Percentiles rank a stretch among this genome's conserved stretches.
Evolutionary conservation across 177 flowering plant species (phyloP).

Genomic region (Vitis hybrid): DNA sequence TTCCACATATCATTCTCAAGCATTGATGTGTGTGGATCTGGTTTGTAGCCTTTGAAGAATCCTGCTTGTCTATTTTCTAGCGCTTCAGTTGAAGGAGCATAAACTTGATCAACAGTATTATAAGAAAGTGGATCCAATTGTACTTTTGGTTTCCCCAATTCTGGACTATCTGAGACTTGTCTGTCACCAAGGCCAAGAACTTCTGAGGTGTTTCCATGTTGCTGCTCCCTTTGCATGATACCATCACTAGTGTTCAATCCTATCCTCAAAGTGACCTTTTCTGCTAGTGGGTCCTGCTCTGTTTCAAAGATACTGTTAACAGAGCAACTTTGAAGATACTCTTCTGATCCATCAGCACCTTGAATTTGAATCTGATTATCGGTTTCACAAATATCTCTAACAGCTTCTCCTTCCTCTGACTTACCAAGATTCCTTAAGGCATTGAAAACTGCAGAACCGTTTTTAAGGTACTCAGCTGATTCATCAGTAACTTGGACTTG

Average conservation of each 20-base stretch:
- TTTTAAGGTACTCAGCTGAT: slow-evolving; percentile 12
- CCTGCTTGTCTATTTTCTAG: slow-evolving; percentile 15
- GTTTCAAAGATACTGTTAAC: slow-evolving; percentile 14
- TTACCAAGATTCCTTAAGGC: slow-evolving; percentile 1
- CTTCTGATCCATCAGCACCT: slow-evolving; percentile 18
- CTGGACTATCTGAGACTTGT: slow-evolving; percentile 14
- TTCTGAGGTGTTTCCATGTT: slow-evolving; percentile 14
- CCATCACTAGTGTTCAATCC: slow-evolving; percentile 14
- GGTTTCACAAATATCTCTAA: slow-evolving; percentile 10
- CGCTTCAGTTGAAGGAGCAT: slow-evolving; percentile 21
- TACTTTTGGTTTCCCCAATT: slow-evolving; percentile 15
- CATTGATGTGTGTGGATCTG: slow-evolving; percentile 7
- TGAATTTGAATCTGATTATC: slow-evolving; percentile 10
- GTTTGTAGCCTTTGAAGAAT: slow-evolving; percentile 16
- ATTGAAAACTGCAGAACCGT: slow-evolving; percentile 2
- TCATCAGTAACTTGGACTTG: slow-evolving; percentile 22
- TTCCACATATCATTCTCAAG: slow-evolving; percentile 11
- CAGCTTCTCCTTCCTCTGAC: slow-evolving; percentile 12
- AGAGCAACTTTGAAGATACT: slow-evolving; percentile 21
- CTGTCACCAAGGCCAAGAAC: slow-evolving; percentile 12
- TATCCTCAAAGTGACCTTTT: slow-evolving; percentile 14
- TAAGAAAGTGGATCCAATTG: slow-evolving; percentile 33
- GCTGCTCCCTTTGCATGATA: slow-evolving; percentile 20
- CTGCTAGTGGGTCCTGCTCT: slow-evolving; percentile 16
- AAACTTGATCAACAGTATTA: slow-evolving; percentile 13